These are phyloP conservation scores for Byssochlamys sp. DNA, from an alignment of 2,329 filamentous ascomycete genomes.

Conservation along the genomic window DNA sequence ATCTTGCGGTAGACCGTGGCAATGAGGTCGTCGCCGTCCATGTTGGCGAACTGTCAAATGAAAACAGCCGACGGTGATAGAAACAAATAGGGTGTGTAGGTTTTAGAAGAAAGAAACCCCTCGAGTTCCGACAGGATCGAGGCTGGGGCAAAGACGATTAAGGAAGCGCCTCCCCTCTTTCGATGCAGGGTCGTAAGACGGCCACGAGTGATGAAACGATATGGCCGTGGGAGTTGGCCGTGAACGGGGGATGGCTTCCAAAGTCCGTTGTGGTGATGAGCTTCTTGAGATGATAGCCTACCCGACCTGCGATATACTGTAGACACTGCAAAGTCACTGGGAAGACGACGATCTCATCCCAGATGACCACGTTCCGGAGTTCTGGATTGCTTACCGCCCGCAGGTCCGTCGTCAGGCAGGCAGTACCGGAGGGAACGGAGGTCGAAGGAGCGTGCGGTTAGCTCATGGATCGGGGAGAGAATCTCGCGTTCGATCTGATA, in stretches of 20 bases:
- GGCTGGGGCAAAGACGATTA: background rate
- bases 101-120: background rate
- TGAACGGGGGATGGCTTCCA: background rate
- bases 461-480: background rate
- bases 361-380: background rate
- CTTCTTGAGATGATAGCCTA: background rate
- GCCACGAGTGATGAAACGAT: background rate
- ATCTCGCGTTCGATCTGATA: background rate
- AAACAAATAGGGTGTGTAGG: background rate
- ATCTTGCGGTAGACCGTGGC: constrained; percentile 92
- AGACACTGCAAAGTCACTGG: background rate
- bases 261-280: background rate
- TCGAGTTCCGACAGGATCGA: background rate
- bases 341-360: background rate
- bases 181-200: background rate
- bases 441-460: background rate
- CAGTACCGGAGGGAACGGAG: background rate
- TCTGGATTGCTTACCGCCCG: constrained; percentile 1
- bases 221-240: background rate
- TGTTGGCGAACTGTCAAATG: constrained; percentile 30
- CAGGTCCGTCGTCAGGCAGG: background rate
- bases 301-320: background rate
- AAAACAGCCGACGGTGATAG: background rate
- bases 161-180: background rate
- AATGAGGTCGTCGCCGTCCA: constrained; percentile 54